Evolutionary conservation across 208 protist species (phyloP).

Genomic region (Leptomonas pyrrhocoris): DNA sequence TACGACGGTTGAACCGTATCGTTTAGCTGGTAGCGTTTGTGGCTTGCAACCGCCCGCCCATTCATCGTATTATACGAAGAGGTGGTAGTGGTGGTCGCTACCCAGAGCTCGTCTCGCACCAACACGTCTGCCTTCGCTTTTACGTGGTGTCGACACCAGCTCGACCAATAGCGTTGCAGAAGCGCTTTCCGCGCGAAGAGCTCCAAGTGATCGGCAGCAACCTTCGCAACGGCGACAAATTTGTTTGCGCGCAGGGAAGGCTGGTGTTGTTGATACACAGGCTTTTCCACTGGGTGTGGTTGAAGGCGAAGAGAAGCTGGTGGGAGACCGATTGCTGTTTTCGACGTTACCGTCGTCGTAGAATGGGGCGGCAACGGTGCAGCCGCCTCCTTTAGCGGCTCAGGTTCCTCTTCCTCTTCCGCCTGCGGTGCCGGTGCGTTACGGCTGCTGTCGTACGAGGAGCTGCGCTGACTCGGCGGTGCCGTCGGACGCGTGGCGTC

Average conservation of each 20-base stretch:
- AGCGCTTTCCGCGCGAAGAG: background rate
- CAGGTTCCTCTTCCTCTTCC: background rate
- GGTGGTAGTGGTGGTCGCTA: conserved; percentile 6
- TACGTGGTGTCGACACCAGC: conserved; percentile 24
- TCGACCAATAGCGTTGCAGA: conserved; percentile 12
- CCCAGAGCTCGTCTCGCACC: conserved; percentile 21
- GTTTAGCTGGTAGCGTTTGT: conserved; percentile 28
- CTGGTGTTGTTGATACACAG: background rate
- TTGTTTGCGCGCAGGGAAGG: background rate
- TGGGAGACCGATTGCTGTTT: background rate
- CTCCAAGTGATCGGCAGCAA: conserved; percentile 24
- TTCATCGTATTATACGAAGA: background rate
- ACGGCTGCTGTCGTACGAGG: background rate
- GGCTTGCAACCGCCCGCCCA: background rate
- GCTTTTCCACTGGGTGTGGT: background rate
- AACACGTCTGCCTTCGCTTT: conserved; percentile 18
- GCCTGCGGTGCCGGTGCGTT: background rate
- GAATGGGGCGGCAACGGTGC: background rate
- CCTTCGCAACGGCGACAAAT: background rate
- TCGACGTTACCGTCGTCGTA: background rate
- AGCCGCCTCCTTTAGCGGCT: background rate
- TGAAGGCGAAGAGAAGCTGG: background rate
- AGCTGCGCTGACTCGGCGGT: conserved; percentile 16
- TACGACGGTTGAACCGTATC: conserved; percentile 50
- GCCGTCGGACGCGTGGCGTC: conserved; percentile 17